Evolutionary conservation across 768 basidiomycete species (phyloP).

Genomic region (Russula emetica): DNA sequence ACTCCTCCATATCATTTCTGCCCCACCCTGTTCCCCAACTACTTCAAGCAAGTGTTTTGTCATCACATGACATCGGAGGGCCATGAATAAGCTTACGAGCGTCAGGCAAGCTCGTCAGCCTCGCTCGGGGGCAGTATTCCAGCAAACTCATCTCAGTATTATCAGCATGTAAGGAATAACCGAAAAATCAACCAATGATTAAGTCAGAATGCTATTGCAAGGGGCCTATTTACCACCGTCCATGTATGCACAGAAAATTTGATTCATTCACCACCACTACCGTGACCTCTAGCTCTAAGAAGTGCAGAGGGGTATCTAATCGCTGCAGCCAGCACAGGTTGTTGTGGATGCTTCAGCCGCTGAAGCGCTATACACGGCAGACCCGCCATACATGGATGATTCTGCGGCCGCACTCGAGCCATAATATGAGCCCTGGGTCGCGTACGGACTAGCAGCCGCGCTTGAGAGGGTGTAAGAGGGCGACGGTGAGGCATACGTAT

Average conservation of each 20-base stretch:
- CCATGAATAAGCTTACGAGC: too few relatives aligned
- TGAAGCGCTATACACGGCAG: background rate
- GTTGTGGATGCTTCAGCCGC: background rate
- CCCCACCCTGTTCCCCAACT: too few relatives aligned
- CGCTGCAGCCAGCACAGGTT: conserved; percentile 10
- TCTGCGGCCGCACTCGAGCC: conserved; percentile 1
- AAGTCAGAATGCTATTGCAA: conserved; percentile 7
- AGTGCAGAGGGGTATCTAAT: background rate
- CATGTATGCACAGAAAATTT: background rate
- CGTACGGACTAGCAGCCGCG: conserved; percentile 32
- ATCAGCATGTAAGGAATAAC: conserved; percentile 5
- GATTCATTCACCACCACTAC: background rate
- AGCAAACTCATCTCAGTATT: background rate
- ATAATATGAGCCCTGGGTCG: conserved; percentile 4
- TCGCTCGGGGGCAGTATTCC: background rate
- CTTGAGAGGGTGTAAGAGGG: conserved; percentile 25
- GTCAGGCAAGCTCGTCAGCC: background rate
- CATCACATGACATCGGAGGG: too few relatives aligned
- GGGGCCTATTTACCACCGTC: background rate
- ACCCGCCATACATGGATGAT: background rate
- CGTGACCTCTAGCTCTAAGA: background rate
- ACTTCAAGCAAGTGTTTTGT: too few relatives aligned
- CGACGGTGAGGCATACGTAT: conserved; percentile 37
- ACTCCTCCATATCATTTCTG: too few relatives aligned
- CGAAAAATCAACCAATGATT: conserved; percentile 3